A percentile compares a stretch with the other conserved stretches of the same genome.
Evolutionary conservation across 148 eudicot species (phyloP).

Genomic region (Beta vulgaris): DNA sequence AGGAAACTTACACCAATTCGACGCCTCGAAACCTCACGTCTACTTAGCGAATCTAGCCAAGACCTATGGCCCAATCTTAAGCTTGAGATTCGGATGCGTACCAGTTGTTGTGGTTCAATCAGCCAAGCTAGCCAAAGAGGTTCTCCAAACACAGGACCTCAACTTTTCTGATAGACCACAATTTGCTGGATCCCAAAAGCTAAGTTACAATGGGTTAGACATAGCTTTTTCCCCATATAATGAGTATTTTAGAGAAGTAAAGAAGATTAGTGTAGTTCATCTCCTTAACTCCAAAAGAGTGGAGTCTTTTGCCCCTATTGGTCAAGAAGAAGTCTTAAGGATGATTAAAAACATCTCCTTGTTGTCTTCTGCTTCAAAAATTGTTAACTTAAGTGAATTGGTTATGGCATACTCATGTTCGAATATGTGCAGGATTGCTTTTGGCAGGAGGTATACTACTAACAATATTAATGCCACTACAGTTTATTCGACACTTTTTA

Average conservation of each 20-base stretch:
- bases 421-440: constrained; percentile 26
- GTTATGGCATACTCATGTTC: constrained; percentile 2
- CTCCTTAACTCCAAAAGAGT: background rate
- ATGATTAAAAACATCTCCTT: background rate
- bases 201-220: background rate
- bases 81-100: too few species aligned
- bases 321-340: background rate
- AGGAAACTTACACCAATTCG: too few species aligned
- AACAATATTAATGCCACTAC: background rate
- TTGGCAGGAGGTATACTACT: constrained; percentile 25
- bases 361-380: background rate
- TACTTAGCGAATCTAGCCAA: too few species aligned
- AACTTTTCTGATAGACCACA: background rate
- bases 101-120: background rate
- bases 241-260: background rate
- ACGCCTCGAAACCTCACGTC: too few species aligned
- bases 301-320: background rate
- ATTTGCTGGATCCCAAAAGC: background rate
- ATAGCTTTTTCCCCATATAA: background rate
- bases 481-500: too few species aligned
- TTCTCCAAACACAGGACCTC: background rate
- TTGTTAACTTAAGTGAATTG: constrained; percentile 22
- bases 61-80: too few species aligned
- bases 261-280: background rate
- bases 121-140: background rate